Base-by-base conservation (phyloP, 177 flowering plant genomes). In the Tripterygium wilfordii region DNA sequence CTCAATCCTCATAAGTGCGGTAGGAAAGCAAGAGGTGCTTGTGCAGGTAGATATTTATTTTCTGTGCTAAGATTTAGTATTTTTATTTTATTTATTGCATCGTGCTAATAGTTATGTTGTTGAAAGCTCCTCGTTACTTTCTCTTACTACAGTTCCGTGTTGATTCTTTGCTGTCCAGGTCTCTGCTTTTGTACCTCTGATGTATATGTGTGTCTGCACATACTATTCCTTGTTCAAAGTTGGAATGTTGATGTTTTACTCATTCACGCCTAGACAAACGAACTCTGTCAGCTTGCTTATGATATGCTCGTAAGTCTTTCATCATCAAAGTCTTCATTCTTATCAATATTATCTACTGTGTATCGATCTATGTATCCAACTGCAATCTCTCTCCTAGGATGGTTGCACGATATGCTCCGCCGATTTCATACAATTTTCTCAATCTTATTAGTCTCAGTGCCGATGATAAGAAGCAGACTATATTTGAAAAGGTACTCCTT, bases 331-430 rank as follows among this genome's bases (percentile, higher is more conserved):
- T 8, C 12, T 25, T n/a, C 8, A 12, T 12, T 24, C 8, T 2
- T 26, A 20, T 40, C 16, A 20, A 20, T 40, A n/a, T n/a, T n/a
- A n/a, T n/a, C n/a, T n/a, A n/a, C n/a, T n/a, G n/a, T n/a, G n/a
- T n/a, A n/a, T n/a, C n/a, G n/a, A n/a, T n/a, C n/a, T n/a, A n/a
- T 64, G 15, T 54, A n/a, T n/a, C n/a, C n/a, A n/a, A n/a, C n/a
- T n/a, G n/a, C n/a, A n/a, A n/a, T n/a, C n/a, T n/a, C n/a, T n/a
- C 18, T 71, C 10, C 30, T 67, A 94, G 99, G 74, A 89, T 89
- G 99, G 85, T 94, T 67, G 97, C 99, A 42, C 83, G 99, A 23
- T 94, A 94, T 74, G 97, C 99, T 5, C 89, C 99, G 53, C 97
- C 99, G 56, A 74, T 94, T 70, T 94, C 96, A 31, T 94, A 82